Base-by-base conservation (phyloP, 768 basidiomycete genomes). In the Lactarius pseudohatsudake region DNA sequence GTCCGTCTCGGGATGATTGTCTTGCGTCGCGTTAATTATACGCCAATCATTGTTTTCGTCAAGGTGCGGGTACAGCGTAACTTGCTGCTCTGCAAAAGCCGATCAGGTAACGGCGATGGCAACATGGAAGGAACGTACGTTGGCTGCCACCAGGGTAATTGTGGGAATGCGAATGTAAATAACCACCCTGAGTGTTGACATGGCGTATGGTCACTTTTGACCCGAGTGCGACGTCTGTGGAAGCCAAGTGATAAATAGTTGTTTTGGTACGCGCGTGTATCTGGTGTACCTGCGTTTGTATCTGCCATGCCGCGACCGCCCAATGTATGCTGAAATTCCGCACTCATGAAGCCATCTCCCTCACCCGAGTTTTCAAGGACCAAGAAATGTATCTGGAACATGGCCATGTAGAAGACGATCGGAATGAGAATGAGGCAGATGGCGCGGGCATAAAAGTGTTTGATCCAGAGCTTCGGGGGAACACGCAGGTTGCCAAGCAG, bases 321-420 rank as follows among this genome's bases (percentile, higher is more conserved):
- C 15, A 99, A 81, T 0, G 96, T 98, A 74, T 98, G 96, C 78
- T 98, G 96, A 80, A 99, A 99, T 75, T 95, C 96, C 2, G 94
- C 92, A 79, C 92, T 96, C 97, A 99, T 99, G 78, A 99, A 99
- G 0, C 96, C 95, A 75, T 98, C 97, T 0, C 97, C 97, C 61
- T 98, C 96, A 38, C 97, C 97, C 2, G 92, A 91, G 76, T 90
- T 91, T 73, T 87, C 85, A 34, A 99, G 81, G 70, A 99, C 84
- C 74, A 88, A 73, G 78, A 98, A 98, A 76, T 99, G 97, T 61
- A 99, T 87, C 77, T 90, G 84, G 81, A 99, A 99, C 92, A 97
- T 97, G 74, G 80, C 75, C 92, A 98, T 95, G 80, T 99, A 99
- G 76, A 99, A 96, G 43, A 89, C 47, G 38, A 89, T 74, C 4